Base-by-base conservation (phyloP, 257 asterid species). In the Lycium barbarum region DNA sequence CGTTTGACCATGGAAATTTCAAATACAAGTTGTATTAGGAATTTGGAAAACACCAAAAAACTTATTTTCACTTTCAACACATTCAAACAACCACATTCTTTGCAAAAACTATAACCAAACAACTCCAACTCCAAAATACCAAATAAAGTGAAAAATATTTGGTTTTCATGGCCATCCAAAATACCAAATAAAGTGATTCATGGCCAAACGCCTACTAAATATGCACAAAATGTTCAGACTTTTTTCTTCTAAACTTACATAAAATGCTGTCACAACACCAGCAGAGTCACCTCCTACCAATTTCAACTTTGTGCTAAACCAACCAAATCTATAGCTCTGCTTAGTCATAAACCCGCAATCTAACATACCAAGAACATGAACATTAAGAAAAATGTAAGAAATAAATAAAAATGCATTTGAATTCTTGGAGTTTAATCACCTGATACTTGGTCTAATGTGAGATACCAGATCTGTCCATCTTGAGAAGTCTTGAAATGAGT, bases 241-340 rank as follows among this genome's bases (percentile, higher is more conserved):
- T 26, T 26, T 26, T 26, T 26, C 33, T 58, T 59, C 12, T 59
- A 10, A 58, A 84, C 95, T 92, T 88, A 96, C 99, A 70, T 95
- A 96, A 87, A 92, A 96, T 57, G 99, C 99, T n/a, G 99, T 96
- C 10, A 96, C 99, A 13, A 96, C 98, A 68, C 99, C 99, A 59
- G 99, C 99, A 43, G 99, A 93, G 89, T 96, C 98, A 11, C 98
- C 98, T 12, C 94, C 97, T 9, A 91, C 98, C 33, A 96, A 87
- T 79, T 91, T 93, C 20, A 96, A 92, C 83, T 93, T 96, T 98
- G 95, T 96, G 92, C 99, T 96, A 7, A 93, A 96, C 99, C 99
- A 96, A 55, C 99, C 99, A 91, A 93, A 96, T 89, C 99, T 90
- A 89, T 95, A 96, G 7, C 84, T 91, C 79, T 96, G 85, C 86